Evolutionary conservation across 2,329 filamentous ascomycete species (phyloP).

Genomic region (Talaromyces sp.): DNA sequence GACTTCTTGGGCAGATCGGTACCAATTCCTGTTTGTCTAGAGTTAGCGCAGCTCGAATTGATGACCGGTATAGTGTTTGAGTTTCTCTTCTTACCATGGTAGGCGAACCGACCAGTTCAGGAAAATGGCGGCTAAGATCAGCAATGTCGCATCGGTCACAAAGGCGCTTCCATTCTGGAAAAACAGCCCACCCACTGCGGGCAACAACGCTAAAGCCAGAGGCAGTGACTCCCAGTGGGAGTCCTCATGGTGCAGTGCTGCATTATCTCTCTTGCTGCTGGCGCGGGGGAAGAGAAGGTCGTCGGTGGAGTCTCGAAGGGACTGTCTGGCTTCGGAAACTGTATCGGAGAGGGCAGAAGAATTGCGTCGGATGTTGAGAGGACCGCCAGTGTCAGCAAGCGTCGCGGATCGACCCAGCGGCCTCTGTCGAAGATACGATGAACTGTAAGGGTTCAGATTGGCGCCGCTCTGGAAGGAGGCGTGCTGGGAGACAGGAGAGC

Average conservation of each 20-base stretch:
- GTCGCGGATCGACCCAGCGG: slow-evolving; percentile 30
- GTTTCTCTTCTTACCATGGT: slow-evolving; percentile 62
- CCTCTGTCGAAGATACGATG: slow-evolving; percentile 28
- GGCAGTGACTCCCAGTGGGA: slow-evolving; percentile 76
- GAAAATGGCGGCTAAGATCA: slow-evolving; percentile 76
- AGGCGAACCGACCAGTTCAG: slow-evolving; percentile 87
- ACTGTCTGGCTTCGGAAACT: slow-evolving; percentile 60
- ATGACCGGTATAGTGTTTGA: neutral
- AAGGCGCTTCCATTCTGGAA: slow-evolving; percentile 80
- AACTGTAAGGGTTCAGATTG: slow-evolving; percentile 12
- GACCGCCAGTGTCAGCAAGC: slow-evolving; percentile 26
- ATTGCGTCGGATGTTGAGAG: slow-evolving; percentile 56
- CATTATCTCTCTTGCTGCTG: slow-evolving; percentile 17
- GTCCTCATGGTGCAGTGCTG: slow-evolving; percentile 45
- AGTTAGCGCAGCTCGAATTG: slow-evolving; percentile 1
- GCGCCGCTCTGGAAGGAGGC: slow-evolving; percentile 12
- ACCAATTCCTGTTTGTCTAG: slow-evolving; percentile 58
- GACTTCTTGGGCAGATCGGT: slow-evolving; percentile 63
- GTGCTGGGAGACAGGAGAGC: slow-evolving; percentile 14
- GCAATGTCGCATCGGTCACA: slow-evolving; percentile 76
- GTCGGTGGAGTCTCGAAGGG: slow-evolving; percentile 61
- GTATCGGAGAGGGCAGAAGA: slow-evolving; percentile 71
- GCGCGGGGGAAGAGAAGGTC: slow-evolving; percentile 60
- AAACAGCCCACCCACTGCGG: slow-evolving; percentile 76
- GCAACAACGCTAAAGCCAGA: slow-evolving; percentile 74